phyloP scores from a whole-genome alignment of 1,139 yeast species.

The Sugiyamaella novakii region DNA sequence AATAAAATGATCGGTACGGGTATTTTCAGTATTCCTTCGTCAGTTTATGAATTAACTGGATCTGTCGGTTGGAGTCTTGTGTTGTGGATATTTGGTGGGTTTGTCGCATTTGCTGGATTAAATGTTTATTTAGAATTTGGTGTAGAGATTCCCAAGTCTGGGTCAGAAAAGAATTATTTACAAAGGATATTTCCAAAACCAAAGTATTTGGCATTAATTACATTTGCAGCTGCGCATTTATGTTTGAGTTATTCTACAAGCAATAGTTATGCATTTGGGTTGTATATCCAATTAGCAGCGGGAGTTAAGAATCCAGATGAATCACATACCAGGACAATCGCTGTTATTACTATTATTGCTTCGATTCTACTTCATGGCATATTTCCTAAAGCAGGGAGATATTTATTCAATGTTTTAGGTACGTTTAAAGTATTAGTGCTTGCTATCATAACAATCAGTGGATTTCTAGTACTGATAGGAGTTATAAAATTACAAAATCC shows the following conservation, averaged over 20 bases:
- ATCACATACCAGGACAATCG: slow-evolving; percentile 34
- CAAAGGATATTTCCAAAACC: slow-evolving; percentile 69
- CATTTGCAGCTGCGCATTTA: slow-evolving; percentile 65
- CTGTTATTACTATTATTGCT: slow-evolving; percentile 62
- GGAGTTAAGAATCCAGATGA: slow-evolving; percentile 50
- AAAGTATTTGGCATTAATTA: slow-evolving; percentile 63
- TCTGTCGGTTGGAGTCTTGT: slow-evolving; percentile 72
- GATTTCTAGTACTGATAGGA: slow-evolving; percentile 48
- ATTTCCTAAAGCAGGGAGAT: slow-evolving; percentile 63
- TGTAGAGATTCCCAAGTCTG: slow-evolving; percentile 73
- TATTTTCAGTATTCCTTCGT: slow-evolving; percentile 74
- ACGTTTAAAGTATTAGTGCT: slow-evolving; percentile 69
- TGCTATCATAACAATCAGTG: slow-evolving; percentile 66
- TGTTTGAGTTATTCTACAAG: slow-evolving; percentile 83
- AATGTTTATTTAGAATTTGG: slow-evolving; percentile 79
- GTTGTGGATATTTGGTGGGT: slow-evolving; percentile 72
- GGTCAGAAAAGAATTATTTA: slow-evolving; percentile 78
- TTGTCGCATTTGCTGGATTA: slow-evolving; percentile 70
- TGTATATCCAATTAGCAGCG: slow-evolving; percentile 61
- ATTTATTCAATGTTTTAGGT: slow-evolving; percentile 67
- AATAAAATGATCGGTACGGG: slow-evolving; percentile 85
- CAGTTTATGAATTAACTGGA: slow-evolving; percentile 64
- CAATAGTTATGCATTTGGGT: slow-evolving; percentile 56
- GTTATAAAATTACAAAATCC: slow-evolving; percentile 29
- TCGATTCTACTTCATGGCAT: slow-evolving; percentile 65